A percentile compares a stretch with the other conserved stretches of the same genome.
These are phyloP conservation scores for Lojkania enalia DNA, from an alignment of 2,329 filamentous ascomycete species.

Conservation along the genomic window DNA sequence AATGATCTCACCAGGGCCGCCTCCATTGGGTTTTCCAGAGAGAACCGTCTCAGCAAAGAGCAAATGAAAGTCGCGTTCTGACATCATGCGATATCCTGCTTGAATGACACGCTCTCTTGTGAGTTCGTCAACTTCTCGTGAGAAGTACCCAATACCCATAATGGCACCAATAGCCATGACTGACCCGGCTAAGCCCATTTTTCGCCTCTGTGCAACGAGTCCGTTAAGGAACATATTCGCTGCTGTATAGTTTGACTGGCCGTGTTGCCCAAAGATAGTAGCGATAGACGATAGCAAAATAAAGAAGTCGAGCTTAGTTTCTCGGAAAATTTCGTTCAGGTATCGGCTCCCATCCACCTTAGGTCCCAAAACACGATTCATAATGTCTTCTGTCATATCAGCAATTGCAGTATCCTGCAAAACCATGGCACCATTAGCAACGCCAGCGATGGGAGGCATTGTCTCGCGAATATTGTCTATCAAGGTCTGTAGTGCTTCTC, in stretches of 20 bases:
- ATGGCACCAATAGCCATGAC: neutral
- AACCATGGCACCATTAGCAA: constrained; percentile 16
- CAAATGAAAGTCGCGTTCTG: neutral
- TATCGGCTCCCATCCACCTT: constrained; percentile 12
- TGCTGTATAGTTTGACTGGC: constrained; percentile 51
- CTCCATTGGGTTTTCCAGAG: no score
- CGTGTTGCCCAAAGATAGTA: constrained; percentile 23
- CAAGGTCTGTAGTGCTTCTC: neutral
- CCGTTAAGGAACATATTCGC: constrained; percentile 42
- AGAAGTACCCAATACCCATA: neutral
- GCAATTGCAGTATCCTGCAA: constrained; percentile 9
- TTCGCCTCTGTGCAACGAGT: constrained; percentile 41
- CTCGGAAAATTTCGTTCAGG: constrained; percentile 11
- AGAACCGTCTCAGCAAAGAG: neutral
- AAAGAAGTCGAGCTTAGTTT: constrained; percentile 18
- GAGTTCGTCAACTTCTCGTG: neutral
- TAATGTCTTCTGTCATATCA: neutral
- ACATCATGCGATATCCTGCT: neutral
- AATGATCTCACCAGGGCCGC: no score
- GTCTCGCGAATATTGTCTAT: neutral
- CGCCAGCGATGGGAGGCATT: constrained; percentile 14
- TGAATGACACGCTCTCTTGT: neutral
- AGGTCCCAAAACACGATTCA: neutral
- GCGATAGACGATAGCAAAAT: constrained; percentile 24
- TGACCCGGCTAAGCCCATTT: neutral